phyloP scores from a whole-genome alignment of 164 flowering plant species.

The Sedum album region DNA sequence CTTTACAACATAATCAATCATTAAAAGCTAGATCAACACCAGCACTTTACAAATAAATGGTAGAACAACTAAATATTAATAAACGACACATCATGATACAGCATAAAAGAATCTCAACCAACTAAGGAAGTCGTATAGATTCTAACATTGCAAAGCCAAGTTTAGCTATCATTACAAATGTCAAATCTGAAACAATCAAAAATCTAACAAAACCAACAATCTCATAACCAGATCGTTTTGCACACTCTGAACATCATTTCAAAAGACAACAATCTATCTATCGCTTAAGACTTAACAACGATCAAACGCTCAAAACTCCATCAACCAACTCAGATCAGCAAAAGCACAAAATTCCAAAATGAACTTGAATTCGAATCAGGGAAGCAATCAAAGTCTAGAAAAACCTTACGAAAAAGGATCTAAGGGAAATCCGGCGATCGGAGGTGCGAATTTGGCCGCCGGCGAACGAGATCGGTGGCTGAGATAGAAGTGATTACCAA shows the following conservation, averaged over 20 bases:
- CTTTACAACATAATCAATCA: not conserved
- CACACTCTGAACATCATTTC: not conserved
- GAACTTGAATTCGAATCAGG: not conserved
- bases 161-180: not conserved
- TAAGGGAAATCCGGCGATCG: not conserved
- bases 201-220: not conserved
- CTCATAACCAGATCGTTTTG: not conserved
- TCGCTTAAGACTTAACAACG: not conserved
- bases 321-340: not conserved
- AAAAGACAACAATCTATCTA: not conserved
- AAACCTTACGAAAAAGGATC: not conserved
- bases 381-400: not conserved
- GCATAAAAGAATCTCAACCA: too few species aligned
- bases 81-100: not conserved
- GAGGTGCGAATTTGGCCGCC: not conserved
- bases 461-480: conserved; percentile 1
- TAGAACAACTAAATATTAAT: not conserved
- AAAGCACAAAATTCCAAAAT: not conserved
- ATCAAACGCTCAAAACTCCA: not conserved
- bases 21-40: not conserved
- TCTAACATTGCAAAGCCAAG: not conserved
- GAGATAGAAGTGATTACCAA: not conserved
- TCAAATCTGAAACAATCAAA: not conserved
- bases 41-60: not conserved
- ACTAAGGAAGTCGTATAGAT: too few species aligned